These are phyloP conservation scores for Cladosporium cucumerinum DNA, from an alignment of 2,329 filamentous ascomycete species.

Conservation along the genomic window DNA sequence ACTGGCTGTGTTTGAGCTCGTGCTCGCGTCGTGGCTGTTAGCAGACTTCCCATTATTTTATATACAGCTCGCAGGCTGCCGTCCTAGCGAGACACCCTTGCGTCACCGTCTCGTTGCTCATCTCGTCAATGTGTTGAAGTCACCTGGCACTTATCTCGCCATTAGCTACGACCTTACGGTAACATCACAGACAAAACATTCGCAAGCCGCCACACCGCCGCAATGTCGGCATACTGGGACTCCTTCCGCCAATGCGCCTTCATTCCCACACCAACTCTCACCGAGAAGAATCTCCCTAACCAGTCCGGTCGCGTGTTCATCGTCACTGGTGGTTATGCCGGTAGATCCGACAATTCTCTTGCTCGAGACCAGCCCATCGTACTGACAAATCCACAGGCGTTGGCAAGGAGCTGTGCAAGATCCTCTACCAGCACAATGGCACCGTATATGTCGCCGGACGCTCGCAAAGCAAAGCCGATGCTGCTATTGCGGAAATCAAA, in stretches of 20 bases:
- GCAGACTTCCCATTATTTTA: neutral
- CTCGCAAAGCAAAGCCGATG: constrained; percentile 43
- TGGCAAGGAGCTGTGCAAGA: constrained; percentile 51
- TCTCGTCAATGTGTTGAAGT: neutral
- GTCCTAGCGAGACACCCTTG: neutral
- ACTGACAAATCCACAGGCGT: constrained; percentile 29
- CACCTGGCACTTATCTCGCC: neutral
- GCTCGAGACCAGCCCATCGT: neutral
- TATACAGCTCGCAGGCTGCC: neutral
- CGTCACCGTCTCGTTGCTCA: neutral
- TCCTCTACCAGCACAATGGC: constrained; percentile 54
- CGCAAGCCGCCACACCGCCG: neutral
- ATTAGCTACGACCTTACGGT: neutral
- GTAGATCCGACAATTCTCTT: constrained; percentile 20
- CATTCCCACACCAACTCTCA: constrained; percentile 39
- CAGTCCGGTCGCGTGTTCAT: constrained; percentile 49
- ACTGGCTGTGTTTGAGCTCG: constrained; percentile 1
- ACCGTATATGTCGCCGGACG: constrained; percentile 57
- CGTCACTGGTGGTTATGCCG: constrained; percentile 49
- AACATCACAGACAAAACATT: neutral
- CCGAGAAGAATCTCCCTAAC: constrained; percentile 42
- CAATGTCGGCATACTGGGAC: constrained; percentile 18
- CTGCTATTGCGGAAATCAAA: constrained; percentile 47
- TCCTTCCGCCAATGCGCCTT: constrained; percentile 28
- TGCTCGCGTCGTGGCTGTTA: neutral